Conservation (phyloP, 805 yeast genomes). For the Candida adriatica region DNA sequence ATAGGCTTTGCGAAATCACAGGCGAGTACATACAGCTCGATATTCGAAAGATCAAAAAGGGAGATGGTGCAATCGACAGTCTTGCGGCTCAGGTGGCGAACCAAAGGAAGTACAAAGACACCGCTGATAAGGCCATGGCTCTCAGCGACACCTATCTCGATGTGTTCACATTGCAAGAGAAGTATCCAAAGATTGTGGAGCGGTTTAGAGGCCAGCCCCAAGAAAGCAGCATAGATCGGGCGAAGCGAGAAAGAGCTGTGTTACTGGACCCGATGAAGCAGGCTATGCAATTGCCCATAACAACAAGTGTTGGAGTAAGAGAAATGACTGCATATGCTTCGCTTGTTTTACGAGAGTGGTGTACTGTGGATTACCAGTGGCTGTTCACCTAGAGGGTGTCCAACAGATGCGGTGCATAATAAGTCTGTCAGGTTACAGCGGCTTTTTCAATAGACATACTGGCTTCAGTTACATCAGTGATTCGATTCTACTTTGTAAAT, state of each 20-base stretch:
- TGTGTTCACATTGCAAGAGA: conserved; percentile 8
- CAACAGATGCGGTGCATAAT: too few species aligned
- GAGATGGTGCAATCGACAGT: too few species aligned
- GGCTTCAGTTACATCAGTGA: too few species aligned
- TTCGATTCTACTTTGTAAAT: too few species aligned
- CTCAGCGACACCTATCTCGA: conserved; percentile 9
- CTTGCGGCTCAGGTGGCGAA: conserved; percentile 1
- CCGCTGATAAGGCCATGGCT: conserved; percentile 5
- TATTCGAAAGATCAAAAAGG: conserved; percentile 2
- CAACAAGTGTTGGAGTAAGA: conserved; percentile 1
- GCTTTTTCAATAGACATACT: too few species aligned
- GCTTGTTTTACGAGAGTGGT: conserved; percentile 8
- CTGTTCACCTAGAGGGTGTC: too few species aligned
- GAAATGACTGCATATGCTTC: conserved; percentile 7
- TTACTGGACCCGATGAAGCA: conserved; percentile 2
- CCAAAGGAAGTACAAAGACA: conserved; percentile 7
- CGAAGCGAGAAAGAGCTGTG: neutral
- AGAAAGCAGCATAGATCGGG: neutral
- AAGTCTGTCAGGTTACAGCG: too few species aligned
- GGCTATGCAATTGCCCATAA: conserved; percentile 9
- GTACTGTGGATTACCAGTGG: too few species aligned
- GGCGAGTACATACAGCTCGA: conserved; percentile 9
- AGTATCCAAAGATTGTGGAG: conserved; percentile 10
- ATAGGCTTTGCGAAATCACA: conserved; percentile 11
- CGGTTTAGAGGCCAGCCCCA: conserved; percentile 2